Conservation (phyloP, 139 green algal genomes). For the Chlorella sp. region DNA sequence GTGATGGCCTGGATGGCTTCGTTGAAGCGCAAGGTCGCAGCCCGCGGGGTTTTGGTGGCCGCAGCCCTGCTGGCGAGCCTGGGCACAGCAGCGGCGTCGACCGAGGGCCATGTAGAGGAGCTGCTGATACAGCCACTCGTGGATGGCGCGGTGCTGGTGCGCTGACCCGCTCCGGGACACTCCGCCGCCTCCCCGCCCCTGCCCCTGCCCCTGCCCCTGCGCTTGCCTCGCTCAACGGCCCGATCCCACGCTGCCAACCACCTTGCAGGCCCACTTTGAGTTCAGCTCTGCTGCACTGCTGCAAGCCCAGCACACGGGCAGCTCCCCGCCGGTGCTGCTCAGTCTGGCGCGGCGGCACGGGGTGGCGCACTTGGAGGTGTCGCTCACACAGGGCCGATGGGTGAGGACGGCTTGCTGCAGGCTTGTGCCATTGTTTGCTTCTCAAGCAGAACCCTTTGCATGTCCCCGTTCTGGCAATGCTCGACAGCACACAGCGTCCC, state of each 20-base stretch:
- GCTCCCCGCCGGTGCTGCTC: constrained; percentile 8
- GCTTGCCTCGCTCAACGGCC: neutral
- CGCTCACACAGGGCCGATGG: constrained; percentile 58
- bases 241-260: neutral
- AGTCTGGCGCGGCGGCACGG: neutral
- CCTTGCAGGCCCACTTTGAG: constrained; percentile 26
- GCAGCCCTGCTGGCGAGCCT: neutral
- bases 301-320: neutral
- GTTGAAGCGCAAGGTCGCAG: too few relatives aligned
- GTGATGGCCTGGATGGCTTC: neutral
- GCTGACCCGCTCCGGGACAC: too few relatives aligned
- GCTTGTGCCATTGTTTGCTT: too few relatives aligned
- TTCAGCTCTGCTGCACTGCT: neutral
- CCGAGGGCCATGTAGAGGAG: neutral
- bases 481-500: too few relatives aligned
- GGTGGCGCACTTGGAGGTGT: constrained; percentile 46
- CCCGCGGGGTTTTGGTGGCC: neutral
- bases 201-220: neutral
- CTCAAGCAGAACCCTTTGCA: too few relatives aligned
- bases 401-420: constrained; percentile 23
- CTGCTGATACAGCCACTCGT: neutral
- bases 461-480: too few relatives aligned
- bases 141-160: neutral
- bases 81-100: neutral
- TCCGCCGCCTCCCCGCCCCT: neutral